Evolutionary conservation across 805 yeast genomes (phyloP).

Genomic region (Ogataea paraovalis): DNA sequence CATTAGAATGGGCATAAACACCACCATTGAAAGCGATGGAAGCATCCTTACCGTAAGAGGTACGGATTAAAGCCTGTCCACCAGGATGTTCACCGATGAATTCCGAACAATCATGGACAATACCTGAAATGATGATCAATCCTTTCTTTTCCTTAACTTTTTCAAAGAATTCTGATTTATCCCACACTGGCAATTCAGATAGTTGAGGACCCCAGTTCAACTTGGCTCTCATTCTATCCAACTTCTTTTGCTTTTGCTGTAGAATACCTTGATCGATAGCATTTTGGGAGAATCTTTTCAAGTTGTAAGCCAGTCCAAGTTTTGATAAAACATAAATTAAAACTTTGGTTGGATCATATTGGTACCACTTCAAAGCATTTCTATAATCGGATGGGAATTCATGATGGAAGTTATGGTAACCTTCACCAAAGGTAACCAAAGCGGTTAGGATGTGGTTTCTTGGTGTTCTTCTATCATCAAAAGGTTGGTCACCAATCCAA

Average conservation of each 20-base stretch:
- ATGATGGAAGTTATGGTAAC: slow-evolving; percentile 87
- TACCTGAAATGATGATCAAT: slow-evolving; percentile 69
- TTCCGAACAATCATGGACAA: slow-evolving; percentile 68
- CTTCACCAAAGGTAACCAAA: slow-evolving; percentile 82
- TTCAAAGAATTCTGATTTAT: slow-evolving; percentile 53
- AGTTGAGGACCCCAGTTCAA: slow-evolving; percentile 76
- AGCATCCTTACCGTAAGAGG: slow-evolving; percentile 78
- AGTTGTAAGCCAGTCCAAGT: slow-evolving; percentile 66
- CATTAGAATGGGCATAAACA: slow-evolving; percentile 80
- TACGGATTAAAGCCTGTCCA: slow-evolving; percentile 67
- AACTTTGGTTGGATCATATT: slow-evolving; percentile 78
- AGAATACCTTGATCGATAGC: slow-evolving; percentile 79
- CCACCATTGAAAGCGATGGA: slow-evolving; percentile 83
- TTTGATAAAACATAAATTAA: slow-evolving; percentile 55
- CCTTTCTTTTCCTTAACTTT: slow-evolving; percentile 49
- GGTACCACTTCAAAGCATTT: slow-evolving; percentile 84
- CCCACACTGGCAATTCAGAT: slow-evolving; percentile 69
- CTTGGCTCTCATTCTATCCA: slow-evolving; percentile 56
- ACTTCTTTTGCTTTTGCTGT: slow-evolving; percentile 80
- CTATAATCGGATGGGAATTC: slow-evolving; percentile 88
- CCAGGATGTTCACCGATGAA: slow-evolving; percentile 81
- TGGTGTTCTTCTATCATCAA: slow-evolving; percentile 83
- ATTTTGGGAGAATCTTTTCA: slow-evolving; percentile 72
- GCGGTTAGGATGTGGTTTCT: slow-evolving; percentile 81
- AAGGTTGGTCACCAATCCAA: slow-evolving; percentile 83